These are phyloP conservation scores for Cruciata laevipes DNA, from an alignment of 257 asterid species.

Conservation along the genomic window DNA sequence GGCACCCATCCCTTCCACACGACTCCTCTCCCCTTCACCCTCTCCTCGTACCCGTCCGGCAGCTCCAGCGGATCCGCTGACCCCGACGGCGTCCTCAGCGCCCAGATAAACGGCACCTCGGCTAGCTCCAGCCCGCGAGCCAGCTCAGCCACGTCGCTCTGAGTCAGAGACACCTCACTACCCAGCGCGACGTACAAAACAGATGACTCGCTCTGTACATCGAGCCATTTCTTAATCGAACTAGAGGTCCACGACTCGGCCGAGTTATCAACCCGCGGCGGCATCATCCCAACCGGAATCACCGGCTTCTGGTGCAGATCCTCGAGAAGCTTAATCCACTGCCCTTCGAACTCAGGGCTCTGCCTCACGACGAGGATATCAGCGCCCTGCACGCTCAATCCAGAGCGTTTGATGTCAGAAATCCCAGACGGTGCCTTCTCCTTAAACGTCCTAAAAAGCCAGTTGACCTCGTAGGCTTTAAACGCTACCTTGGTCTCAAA, in stretches of 20 bases:
- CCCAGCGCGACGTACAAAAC: conserved; percentile 20
- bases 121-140: conserved; percentile 13
- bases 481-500: conserved; percentile 18
- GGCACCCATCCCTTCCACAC: conserved; percentile 19
- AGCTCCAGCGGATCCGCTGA: not conserved
- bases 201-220: not conserved
- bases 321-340: conserved; percentile 8
- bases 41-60: conserved; percentile 13
- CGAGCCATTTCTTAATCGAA: conserved; percentile 8
- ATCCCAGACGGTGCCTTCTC: not conserved
- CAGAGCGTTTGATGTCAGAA: conserved; percentile 1
- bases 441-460: not conserved
- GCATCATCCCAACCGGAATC: conserved; percentile 19
- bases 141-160: not conserved
- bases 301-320: conserved; percentile 10
- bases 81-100: not conserved
- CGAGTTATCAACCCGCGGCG: not conserved
- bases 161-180: conserved; percentile 5
- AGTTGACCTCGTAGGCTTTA: not conserved
- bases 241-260: not conserved
- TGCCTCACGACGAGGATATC: conserved; percentile 2
- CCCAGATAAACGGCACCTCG: conserved; percentile 15
- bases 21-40: conserved; percentile 12
- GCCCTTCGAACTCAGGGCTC: conserved; percentile 5
- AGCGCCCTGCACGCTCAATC: not conserved